Percentiles rank a stretch among this genome's conserved stretches.
phyloP scores from a whole-genome alignment of 2,329 filamentous ascomycete genomes.

The Aspergillus ruber region DNA sequence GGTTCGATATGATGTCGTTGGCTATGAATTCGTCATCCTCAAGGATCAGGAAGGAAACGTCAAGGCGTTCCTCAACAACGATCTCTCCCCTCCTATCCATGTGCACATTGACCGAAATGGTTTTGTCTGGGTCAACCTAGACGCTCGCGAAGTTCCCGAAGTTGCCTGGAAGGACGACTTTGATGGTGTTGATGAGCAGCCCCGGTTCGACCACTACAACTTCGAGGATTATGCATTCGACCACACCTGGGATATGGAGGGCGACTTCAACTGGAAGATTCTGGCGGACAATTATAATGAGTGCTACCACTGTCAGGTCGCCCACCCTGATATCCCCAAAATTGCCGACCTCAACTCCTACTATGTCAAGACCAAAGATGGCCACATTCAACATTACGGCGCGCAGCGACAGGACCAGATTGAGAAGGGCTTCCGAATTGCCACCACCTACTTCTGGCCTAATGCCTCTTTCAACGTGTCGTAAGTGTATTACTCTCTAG shows the following conservation, averaged over 20 bases:
- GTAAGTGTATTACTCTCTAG: constrained; percentile 11
- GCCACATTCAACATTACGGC: constrained; percentile 45
- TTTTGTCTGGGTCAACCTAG: constrained; percentile 56
- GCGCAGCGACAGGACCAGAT: constrained; percentile 43
- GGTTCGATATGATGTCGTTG: constrained; percentile 50
- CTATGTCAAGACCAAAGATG: constrained; percentile 42
- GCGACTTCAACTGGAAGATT: constrained; percentile 57
- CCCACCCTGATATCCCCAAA: constrained; percentile 51
- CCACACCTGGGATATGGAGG: constrained; percentile 53
- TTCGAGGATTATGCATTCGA: constrained; percentile 51
- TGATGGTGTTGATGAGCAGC: constrained; percentile 42
- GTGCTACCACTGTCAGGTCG: constrained; percentile 55
- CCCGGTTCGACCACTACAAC: constrained; percentile 42
- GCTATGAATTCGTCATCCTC: constrained; percentile 50
- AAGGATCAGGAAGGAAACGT: constrained; percentile 45
- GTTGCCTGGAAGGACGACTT: constrained; percentile 51
- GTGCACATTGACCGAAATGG: constrained; percentile 48
- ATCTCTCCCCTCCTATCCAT: constrained; percentile 49
- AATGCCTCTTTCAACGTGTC: constrained; percentile 19
- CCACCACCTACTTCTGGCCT: constrained; percentile 21
- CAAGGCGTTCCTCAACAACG: constrained; percentile 56
- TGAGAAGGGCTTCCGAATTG: constrained; percentile 36
- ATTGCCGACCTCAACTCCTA: constrained; percentile 52
- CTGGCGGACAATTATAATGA: constrained; percentile 60
- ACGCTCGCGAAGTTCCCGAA: constrained; percentile 19